Evolutionary conservation across 2,329 filamentous ascomycete genomes (phyloP).

Genomic region (Camptophora hylomeconis): DNA sequence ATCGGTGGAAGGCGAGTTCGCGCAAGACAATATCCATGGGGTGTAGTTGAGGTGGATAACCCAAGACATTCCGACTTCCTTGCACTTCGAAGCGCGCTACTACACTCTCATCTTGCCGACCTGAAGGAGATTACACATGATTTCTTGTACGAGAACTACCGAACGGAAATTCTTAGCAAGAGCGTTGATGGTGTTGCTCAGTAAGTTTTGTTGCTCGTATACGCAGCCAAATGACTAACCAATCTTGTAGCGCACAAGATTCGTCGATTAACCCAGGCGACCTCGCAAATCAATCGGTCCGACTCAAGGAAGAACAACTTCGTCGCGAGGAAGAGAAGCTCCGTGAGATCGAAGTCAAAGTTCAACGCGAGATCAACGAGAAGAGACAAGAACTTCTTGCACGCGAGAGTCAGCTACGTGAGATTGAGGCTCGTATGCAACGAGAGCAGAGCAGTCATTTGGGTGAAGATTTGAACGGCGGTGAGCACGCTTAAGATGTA

Average conservation of each 20-base stretch:
- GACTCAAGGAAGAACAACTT: conserved; percentile 98
- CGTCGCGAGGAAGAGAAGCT: conserved; percentile 99
- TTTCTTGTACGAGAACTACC: conserved; percentile 99
- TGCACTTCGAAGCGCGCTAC: conserved; percentile 85
- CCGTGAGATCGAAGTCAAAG: conserved; percentile 98
- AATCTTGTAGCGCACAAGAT: conserved; percentile 36
- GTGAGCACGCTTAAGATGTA: conserved; percentile 15
- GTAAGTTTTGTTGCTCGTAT: conserved; percentile 45
- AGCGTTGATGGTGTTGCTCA: conserved; percentile 82
- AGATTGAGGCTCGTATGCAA: conserved; percentile 96
- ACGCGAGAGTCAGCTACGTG: conserved; percentile 93
- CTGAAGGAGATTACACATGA: conserved; percentile 99
- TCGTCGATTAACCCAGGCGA: conserved; percentile 97
- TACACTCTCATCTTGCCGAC: conserved; percentile 96
- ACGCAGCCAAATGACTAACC: conserved; percentile 13
- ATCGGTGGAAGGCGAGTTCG: conserved; percentile 85
- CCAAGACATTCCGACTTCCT: conserved; percentile 97
- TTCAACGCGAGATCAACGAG: conserved; percentile 99
- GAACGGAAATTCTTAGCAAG: conserved; percentile 99
- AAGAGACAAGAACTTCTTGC: conserved; percentile 97
- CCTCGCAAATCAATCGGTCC: conserved; percentile 89
- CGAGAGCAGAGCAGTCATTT: conserved; percentile 52
- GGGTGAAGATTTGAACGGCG: conserved; percentile 19
- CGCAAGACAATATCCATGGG: conserved; percentile 97
- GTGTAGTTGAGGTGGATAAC: conserved; percentile 97